Evolutionary conservation across 2,329 filamentous ascomycete species (phyloP).

Genomic region (Dothideomycetes sp.): DNA sequence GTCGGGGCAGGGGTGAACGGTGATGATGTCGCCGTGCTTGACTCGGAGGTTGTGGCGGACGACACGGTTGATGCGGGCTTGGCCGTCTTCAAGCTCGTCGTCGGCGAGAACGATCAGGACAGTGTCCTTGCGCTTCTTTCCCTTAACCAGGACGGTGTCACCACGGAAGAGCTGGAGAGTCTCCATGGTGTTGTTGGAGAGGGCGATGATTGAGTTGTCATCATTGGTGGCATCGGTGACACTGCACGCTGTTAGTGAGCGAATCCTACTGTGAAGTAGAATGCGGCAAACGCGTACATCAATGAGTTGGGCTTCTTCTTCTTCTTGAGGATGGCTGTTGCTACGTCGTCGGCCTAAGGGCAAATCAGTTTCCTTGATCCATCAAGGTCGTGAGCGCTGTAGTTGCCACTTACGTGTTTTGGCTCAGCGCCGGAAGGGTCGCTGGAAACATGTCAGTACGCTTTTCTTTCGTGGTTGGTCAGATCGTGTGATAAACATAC

Average conservation of each 20-base stretch:
- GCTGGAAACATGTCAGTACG: slow-evolving; percentile 50
- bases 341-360: slow-evolving; percentile 64
- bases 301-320: slow-evolving; percentile 99
- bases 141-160: slow-evolving; percentile 94
- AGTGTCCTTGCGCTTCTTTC: slow-evolving; percentile 99
- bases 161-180: slow-evolving; percentile 95
- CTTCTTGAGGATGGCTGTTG: slow-evolving; percentile 97
- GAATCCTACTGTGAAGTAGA: neutral
- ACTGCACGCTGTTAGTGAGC: slow-evolving; percentile 39
- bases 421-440: slow-evolving; percentile 82
- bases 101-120: slow-evolving; percentile 95
- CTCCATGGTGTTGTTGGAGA: slow-evolving; percentile 99
- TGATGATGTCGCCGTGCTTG: slow-evolving; percentile 97
- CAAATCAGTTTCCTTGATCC: slow-evolving; percentile 19
- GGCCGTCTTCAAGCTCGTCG: slow-evolving; percentile 96
- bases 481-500: slow-evolving; percentile 23
- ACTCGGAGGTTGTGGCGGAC: slow-evolving; percentile 97
- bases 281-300: slow-evolving; percentile 58
- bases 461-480: slow-evolving; percentile 15
- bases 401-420: slow-evolving; percentile 57
- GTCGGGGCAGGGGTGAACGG: slow-evolving; percentile 93
- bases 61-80: slow-evolving; percentile 94
- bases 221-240: slow-evolving; percentile 98
- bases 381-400: neutral
- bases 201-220: slow-evolving; percentile 98